Percentiles rank a stretch among this genome's conserved stretches.
Evolutionary conservation across 2,329 filamentous ascomycete genomes (phyloP).

Genomic region (Aspergillus felis): DNA sequence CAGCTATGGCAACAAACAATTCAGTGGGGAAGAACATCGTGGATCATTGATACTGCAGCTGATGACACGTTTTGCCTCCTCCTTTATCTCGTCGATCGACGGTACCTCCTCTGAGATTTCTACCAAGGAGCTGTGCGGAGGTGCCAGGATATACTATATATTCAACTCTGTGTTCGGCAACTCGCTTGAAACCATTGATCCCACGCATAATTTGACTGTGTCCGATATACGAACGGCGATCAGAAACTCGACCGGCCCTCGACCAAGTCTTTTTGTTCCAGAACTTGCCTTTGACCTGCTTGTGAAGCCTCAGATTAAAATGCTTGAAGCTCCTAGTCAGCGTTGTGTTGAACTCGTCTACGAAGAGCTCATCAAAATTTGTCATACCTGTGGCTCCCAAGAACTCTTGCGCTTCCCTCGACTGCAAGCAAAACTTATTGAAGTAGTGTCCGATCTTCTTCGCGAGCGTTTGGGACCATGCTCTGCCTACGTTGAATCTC

Average conservation of each 20-base stretch:
- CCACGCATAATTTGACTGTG: conserved; percentile 89
- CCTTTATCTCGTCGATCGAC: conserved; percentile 97
- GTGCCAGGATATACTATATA: conserved; percentile 95
- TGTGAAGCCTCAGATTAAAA: conserved; percentile 97
- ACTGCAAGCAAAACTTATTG: conserved; percentile 93
- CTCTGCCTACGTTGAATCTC: conserved; percentile 87
- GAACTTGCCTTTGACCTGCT: conserved; percentile 96
- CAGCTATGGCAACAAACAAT: conserved; percentile 96
- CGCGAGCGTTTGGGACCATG: conserved; percentile 87
- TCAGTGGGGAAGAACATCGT: conserved; percentile 93
- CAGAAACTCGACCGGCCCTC: conserved; percentile 92
- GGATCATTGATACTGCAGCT: conserved; percentile 92
- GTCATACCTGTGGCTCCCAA: conserved; percentile 94
- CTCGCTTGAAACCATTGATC: conserved; percentile 91
- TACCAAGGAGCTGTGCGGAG: conserved; percentile 93
- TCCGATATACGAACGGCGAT: conserved; percentile 96
- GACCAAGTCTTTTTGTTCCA: conserved; percentile 93
- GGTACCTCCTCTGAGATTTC: conserved; percentile 98
- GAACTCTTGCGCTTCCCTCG: conserved; percentile 89
- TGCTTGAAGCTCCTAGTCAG: conserved; percentile 90
- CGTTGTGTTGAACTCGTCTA: conserved; percentile 97
- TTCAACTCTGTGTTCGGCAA: conserved; percentile 99
- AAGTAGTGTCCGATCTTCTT: conserved; percentile 93
- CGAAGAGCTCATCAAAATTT: conserved; percentile 98
- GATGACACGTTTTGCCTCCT: conserved; percentile 97